Evolutionary conservation across 257 asterid genomes (phyloP), one percentile per base, ranked within the genome.

Genomic region (Thymus mandschuricus): DNA sequence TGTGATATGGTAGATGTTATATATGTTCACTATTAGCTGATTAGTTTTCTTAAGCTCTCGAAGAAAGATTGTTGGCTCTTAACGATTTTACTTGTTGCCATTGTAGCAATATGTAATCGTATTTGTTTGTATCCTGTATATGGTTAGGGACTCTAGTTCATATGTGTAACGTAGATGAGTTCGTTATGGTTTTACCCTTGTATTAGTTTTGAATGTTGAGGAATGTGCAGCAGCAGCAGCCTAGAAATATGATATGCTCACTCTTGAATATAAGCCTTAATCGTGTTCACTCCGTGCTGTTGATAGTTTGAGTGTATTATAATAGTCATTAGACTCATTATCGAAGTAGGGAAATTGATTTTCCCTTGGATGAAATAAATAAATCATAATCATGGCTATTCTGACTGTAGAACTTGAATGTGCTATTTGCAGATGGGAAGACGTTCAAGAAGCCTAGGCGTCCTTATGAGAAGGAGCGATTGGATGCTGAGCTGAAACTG

Each of bases 381-480:
- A 10, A 1, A 35, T 64, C 40, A 12, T n/a, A 29, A 35, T 51
- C 58, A 10, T 28, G 54, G 4, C 6, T 49, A 59, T 34, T 21
- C 70, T 49, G 45, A 64, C 15, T 30, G 1, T 6, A 1, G 27
- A 35, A 51, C 52, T 46, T 1, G 1, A 46, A 34, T 66, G 1
- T 70, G 55, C 54, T 67, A 63, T 40, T 57, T 69, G 9, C 79
- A 86, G 91, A 86, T 75, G 91, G 91, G n/a, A 86, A 86, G 68
- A 85, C 90, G 6, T 86, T 86, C 35, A 86, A 86, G 83, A 86
- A 86, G 79, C 88, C 88, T 1, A 84, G 91, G 38, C 88, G 91
- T 64, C 91, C 91, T 0, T 86, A 86, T 28, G 91, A 86, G 75
- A 86, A 86, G 77, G 91, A 86, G 75, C 86, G 89, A 5, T 63